A percentile compares a stretch with the other conserved stretches of the same genome.
phyloP scores from a whole-genome alignment of 2,329 filamentous ascomycete genomes.

The Lachnellula suecica region DNA sequence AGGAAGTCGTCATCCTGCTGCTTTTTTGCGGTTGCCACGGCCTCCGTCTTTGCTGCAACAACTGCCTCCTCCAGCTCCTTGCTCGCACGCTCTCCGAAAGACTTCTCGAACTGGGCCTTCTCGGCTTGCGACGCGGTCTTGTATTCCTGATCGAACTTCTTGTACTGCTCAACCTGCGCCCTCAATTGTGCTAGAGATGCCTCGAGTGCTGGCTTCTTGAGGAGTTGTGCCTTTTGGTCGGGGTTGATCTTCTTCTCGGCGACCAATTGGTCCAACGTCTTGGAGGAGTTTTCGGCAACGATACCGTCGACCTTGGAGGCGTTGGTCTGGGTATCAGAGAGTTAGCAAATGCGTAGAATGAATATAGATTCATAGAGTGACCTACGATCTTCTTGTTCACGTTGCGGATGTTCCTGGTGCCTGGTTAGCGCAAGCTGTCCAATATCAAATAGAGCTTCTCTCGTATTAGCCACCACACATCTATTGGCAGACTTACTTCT shows the following conservation, averaged over 20 bases:
- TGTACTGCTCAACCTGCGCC: conserved; percentile 72
- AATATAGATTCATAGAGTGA: conserved; percentile 16
- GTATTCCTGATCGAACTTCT: conserved; percentile 74
- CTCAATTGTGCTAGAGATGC: conserved; percentile 68
- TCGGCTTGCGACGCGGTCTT: conserved; percentile 57
- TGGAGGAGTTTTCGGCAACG: conserved; percentile 66
- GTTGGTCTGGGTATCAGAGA: conserved; percentile 51
- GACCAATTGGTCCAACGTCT: conserved; percentile 73
- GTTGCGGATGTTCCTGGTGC: conserved; percentile 78
- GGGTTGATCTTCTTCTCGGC: conserved; percentile 71
- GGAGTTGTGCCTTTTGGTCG: conserved; percentile 75
- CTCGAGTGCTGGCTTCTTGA: conserved; percentile 74
- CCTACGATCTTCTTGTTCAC: conserved; percentile 91
- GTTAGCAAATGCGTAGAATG: conserved; percentile 15
- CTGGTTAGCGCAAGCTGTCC: conserved; percentile 9
- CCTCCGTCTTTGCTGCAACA: conserved; percentile 45
- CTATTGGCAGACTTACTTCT: conserved; percentile 65
- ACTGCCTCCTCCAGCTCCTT: conserved; percentile 47
- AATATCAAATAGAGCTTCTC: conserved; percentile 8
- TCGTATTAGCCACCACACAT: neutral
- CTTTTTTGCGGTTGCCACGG: conserved; percentile 55
- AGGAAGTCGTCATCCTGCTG: conserved; percentile 65
- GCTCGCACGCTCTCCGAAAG: conserved; percentile 48
- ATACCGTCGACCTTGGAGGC: conserved; percentile 71
- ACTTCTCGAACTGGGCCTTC: conserved; percentile 60